phyloP scores from a whole-genome alignment of 2,329 filamentous ascomycete species.

The Colletotrichum tanaceti region DNA sequence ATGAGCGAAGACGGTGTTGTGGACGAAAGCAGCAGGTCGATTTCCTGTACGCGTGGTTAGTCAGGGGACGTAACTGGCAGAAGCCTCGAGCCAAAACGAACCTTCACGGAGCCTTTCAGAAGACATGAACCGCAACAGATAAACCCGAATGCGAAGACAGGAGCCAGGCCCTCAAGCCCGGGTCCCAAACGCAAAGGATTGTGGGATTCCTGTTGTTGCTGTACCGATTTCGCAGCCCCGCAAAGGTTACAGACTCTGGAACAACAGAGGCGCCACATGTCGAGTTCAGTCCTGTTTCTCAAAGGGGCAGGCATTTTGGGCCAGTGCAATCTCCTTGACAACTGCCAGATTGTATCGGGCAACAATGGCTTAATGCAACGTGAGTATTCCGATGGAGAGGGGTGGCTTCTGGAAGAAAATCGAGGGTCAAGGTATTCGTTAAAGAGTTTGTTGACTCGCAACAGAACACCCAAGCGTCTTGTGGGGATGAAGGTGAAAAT shows the following conservation, averaged over 20 bases:
- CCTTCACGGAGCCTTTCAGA: conserved; percentile 70
- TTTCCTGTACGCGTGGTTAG: conserved; percentile 66
- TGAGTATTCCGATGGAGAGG: conserved; percentile 46
- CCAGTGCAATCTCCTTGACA: conserved; percentile 73
- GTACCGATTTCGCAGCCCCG: conserved; percentile 51
- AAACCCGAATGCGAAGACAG: conserved; percentile 78
- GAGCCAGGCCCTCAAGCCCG: conserved; percentile 68
- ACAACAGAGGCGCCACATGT: conserved; percentile 80
- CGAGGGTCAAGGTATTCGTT: conserved; percentile 67
- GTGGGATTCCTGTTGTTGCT: conserved; percentile 44
- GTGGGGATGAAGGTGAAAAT: conserved; percentile 76
- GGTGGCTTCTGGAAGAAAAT: conserved; percentile 48
- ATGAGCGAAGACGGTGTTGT: conserved; percentile 70
- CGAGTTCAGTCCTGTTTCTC: conserved; percentile 72
- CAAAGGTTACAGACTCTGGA: conserved; percentile 76
- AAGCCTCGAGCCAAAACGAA: conserved; percentile 53
- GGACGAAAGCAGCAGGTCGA: conserved; percentile 74
- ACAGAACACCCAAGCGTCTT: conserved; percentile 70
- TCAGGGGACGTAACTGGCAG: conserved; percentile 41
- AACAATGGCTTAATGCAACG: conserved; percentile 50
- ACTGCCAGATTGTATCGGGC: conserved; percentile 77
- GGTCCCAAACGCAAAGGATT: conserved; percentile 70
- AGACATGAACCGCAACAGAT: conserved; percentile 76
- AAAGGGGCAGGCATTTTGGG: conserved; percentile 77
- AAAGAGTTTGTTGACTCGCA: conserved; percentile 76